Percentiles rank a stretch among this genome's conserved stretches.
phyloP scores from a whole-genome alignment of 2,329 filamentous ascomycete genomes.

The Xylaria arbuscula region DNA sequence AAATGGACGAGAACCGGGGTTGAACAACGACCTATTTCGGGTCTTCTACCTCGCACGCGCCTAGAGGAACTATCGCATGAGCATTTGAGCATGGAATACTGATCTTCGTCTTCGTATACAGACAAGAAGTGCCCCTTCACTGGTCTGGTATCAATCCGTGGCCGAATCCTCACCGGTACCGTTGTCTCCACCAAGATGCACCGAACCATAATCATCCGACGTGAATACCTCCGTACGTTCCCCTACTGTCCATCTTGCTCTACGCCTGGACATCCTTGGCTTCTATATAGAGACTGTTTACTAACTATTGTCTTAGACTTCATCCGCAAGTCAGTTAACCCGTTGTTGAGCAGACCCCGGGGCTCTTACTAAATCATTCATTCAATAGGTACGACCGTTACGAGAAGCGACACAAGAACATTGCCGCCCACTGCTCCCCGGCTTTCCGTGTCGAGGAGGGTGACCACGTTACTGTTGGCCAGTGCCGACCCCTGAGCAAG shows the following conservation, averaged over 20 bases:
- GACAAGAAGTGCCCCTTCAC: slow-evolving; percentile 99
- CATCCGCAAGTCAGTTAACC: slow-evolving; percentile 79
- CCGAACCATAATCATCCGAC: slow-evolving; percentile 98
- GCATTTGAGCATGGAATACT: slow-evolving; percentile 14
- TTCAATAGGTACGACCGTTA: slow-evolving; percentile 83
- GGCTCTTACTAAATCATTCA: slow-evolving; percentile 20
- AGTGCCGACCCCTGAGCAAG: slow-evolving; percentile 99
- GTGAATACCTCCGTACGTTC: slow-evolving; percentile 89
- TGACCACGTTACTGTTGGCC: slow-evolving; percentile 99
- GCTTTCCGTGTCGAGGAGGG: slow-evolving; percentile 99
- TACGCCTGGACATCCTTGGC: neutral
- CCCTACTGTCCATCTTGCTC: neutral
- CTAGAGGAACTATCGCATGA: slow-evolving; percentile 6
- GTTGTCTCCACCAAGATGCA: slow-evolving; percentile 99
- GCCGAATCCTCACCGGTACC: slow-evolving; percentile 99
- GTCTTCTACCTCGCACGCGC: neutral
- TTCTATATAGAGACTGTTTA: neutral
- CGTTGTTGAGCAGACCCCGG: neutral
- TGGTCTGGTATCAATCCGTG: slow-evolving; percentile 98
- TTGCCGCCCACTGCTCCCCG: slow-evolving; percentile 97
- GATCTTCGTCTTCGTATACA: slow-evolving; percentile 54
- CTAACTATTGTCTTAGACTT: slow-evolving; percentile 60
- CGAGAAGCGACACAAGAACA: slow-evolving; percentile 99
- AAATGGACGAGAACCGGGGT: neutral
- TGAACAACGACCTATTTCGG: neutral